Evolutionary conservation across 2,329 filamentous ascomycete species (phyloP), one percentile per base, ranked within the genome.

Genomic region (Fusarium foetens): DNA sequence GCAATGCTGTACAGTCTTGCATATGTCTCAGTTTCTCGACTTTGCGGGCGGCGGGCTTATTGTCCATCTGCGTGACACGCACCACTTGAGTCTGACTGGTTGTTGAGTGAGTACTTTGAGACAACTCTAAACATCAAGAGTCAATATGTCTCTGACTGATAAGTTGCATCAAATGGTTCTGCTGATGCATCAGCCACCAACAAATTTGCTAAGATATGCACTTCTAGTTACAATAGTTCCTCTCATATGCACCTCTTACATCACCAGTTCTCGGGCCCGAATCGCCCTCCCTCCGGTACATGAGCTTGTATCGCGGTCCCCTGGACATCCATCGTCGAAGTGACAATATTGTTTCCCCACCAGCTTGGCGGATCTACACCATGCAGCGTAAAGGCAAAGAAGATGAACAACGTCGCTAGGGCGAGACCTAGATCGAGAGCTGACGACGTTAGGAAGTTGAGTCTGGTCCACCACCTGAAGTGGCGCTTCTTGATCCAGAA

Each of bases 401-500:
- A 93, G 72, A 93, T 90, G 67, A 92, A 81, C 46, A 94, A 85
- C 4, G 91, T 93, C 23, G 85, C 86, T 31, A 94, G 82, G 4
- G 90, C 90, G 3, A 94, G 84, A 4, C 92, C 92, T 17, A 92
- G 84, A 73, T 94, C 92, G 52, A 94, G 83, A 0, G 88, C 92
- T 0, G 91, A 92, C 17, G 90, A 91, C 0, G 92, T 91, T 67
- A 94, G 81, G 75, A 92, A 94, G 82, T 93, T 94, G 77, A 93
- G 88, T 31, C 90, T 86, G 80, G 88, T 89, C 92, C 92, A 94
- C 92, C 92, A 94, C 33, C 83, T 86, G 69, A 89, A 89, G 79
- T 89, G 86, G 19, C 86, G 85, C 76, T 88, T 87, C 79, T 90
- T 89, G 77, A 94, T 88, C 76, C 84, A 86, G 79, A 89, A 89